Evolutionary conservation across 768 basidiomycete genomes (phyloP), one percentile per base, ranked within the genome.

Genomic region (Boletus patriciae): DNA sequence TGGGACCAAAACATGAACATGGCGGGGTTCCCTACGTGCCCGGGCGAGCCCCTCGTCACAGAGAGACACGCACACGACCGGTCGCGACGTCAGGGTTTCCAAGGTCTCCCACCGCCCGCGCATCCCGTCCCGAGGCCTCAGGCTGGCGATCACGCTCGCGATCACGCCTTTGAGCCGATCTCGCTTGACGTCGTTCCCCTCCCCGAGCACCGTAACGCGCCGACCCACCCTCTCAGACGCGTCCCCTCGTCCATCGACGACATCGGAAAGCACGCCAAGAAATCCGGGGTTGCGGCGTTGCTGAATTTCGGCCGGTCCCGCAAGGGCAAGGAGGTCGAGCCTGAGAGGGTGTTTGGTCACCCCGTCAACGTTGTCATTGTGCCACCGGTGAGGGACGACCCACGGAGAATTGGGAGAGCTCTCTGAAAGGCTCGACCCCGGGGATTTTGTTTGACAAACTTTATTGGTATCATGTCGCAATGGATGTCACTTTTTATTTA

Each of bases 281-380:
- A 42, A 37, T 55, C 57, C 8, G 27, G 53, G 3, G 48, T 57
- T 16, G 41, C 40, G 4, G 43, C 59, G 19, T n/a, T 68, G 10
- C 40, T 62, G 34, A 54, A 56, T 15, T 21, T 36, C 9, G 46
- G 51, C 12, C 47, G 29, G 40, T 38, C 36, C 10, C 52, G 40
- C 27, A 62, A 53, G 44, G 48, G 6, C 36, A 52, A 50, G n/a
- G 46, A 52, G 19, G 13, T 6, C 10, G 51, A 46, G 23, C 41
- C 46, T 2, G 56, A 54, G 43, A 57, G 27, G 40, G 18, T 60
- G 4, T 64, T 70, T 27, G 64, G 62, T 38, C 64, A 68, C 19
- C n/a, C 54, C 6, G 49, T 51, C 23, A 55, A 66, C 16, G 34
- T 21, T 3, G 16, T 62, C 25, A 6, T 50, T 4, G 25, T 25